Evolutionary conservation across 441 rosid species (phyloP).

Genomic region (Mallotus japonicus): DNA sequence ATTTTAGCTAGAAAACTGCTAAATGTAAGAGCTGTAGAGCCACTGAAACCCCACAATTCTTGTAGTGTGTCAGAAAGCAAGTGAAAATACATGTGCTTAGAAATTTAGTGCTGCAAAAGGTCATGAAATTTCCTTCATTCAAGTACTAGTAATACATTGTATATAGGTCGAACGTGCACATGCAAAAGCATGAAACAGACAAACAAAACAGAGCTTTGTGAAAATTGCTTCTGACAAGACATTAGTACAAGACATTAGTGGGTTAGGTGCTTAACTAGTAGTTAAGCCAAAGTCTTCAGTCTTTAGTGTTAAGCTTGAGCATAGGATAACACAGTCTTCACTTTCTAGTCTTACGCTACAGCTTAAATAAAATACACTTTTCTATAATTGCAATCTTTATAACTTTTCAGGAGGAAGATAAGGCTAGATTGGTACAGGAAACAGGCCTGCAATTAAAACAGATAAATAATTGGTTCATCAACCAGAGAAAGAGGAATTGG

Average conservation of each 20-base stretch:
- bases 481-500: slow-evolving; percentile 98
- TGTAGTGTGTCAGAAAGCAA: neutral
- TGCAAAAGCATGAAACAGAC: neutral
- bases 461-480: slow-evolving; percentile 98
- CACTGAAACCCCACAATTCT: slow-evolving; percentile 12
- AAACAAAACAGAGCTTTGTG: slow-evolving; percentile 3
- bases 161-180: neutral
- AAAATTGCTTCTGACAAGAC: slow-evolving; percentile 23
- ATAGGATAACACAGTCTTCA: neutral
- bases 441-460: slow-evolving; percentile 96
- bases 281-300: slow-evolving; percentile 5
- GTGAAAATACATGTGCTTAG: slow-evolving; percentile 7
- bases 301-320: neutral
- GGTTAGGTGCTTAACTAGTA: slow-evolving; percentile 1
- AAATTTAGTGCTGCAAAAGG: neutral
- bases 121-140: slow-evolving; percentile 20
- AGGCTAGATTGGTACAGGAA: slow-evolving; percentile 88
- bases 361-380: neutral
- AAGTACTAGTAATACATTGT: neutral
- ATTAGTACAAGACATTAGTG: slow-evolving; percentile 21
- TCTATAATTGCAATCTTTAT: neutral
- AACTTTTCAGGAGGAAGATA: slow-evolving; percentile 86
- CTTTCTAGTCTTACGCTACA: neutral
- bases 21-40: neutral
- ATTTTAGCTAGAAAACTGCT: neutral